Conservation (phyloP, 1,139 yeast genomes). For the Yamadazyma oceani region DNA sequence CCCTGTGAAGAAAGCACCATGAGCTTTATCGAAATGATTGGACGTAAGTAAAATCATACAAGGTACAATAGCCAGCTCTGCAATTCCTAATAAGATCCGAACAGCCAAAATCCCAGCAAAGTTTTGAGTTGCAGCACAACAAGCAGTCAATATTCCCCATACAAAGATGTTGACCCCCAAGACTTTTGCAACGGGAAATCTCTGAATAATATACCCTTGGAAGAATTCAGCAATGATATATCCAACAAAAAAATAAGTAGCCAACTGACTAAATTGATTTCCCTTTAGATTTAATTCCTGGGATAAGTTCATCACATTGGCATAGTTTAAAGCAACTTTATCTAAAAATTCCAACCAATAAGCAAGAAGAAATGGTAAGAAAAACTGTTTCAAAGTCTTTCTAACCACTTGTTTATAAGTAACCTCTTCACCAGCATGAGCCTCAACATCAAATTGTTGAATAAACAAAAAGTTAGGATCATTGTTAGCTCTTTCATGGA, state of each 20-base stretch:
- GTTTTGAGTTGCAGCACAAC: slow-evolving; percentile 28
- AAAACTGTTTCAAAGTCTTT: slow-evolving; percentile 45
- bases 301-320: slow-evolving; percentile 51
- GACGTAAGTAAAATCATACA: slow-evolving; percentile 42
- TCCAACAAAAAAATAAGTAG: slow-evolving; percentile 44
- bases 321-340: slow-evolving; percentile 42
- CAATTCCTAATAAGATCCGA: slow-evolving; percentile 35
- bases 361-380: slow-evolving; percentile 29
- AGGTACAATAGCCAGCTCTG: slow-evolving; percentile 45
- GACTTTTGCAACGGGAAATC: slow-evolving; percentile 37
- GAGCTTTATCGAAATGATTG: slow-evolving; percentile 40
- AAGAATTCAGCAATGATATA: slow-evolving; percentile 48
- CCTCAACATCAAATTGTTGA: slow-evolving; percentile 16
- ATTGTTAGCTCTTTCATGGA: slow-evolving; percentile 6
- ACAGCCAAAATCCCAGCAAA: slow-evolving; percentile 36
- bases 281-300: slow-evolving; percentile 23
- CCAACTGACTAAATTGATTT: slow-evolving; percentile 40
- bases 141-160: slow-evolving; percentile 43
- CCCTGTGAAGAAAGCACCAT: slow-evolving; percentile 36
- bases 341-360: slow-evolving; percentile 47
- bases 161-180: slow-evolving; percentile 33
- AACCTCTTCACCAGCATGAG: slow-evolving; percentile 15
- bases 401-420: slow-evolving; percentile 13
- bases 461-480: slow-evolving; percentile 18
- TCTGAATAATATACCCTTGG: slow-evolving; percentile 34